These are phyloP conservation scores for Paracamarosporium sp. DNA, from an alignment of 2,329 filamentous ascomycete species.

Conservation along the genomic window DNA sequence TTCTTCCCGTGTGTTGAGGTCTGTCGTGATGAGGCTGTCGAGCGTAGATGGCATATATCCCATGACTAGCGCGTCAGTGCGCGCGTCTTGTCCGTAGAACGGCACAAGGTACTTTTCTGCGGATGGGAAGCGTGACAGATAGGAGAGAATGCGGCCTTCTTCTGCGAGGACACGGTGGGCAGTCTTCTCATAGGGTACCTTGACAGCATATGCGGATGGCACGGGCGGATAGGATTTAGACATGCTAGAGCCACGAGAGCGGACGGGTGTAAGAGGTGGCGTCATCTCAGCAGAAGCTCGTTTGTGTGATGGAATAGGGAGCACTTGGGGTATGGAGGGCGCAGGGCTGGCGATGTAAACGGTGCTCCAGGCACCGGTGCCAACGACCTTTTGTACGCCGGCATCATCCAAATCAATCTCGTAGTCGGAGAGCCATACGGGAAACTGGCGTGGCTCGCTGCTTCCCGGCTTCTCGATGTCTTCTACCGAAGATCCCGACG, in stretches of 20 bases:
- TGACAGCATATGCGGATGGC: constrained; percentile 41
- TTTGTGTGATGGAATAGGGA: constrained; percentile 3
- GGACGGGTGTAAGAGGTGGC: constrained; percentile 37
- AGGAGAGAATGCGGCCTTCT: constrained; percentile 42
- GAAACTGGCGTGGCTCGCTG: constrained; percentile 31
- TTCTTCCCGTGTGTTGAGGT: constrained; percentile 36
- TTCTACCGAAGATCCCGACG: constrained; percentile 23
- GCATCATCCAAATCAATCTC: constrained; percentile 28
- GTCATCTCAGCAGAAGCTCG: constrained; percentile 19
- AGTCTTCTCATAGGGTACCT: constrained; percentile 36
- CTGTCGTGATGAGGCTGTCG: constrained; percentile 36
- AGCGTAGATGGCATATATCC: constrained; percentile 41
- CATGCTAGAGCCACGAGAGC: constrained; percentile 23
- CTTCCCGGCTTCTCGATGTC: constrained; percentile 25
- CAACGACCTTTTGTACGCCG: constrained; percentile 35
- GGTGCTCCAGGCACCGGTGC: constrained; percentile 45
- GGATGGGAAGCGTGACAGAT: constrained; percentile 35
- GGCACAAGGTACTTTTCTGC: constrained; percentile 34
- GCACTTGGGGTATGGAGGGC: constrained; percentile 14
- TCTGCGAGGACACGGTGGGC: constrained; percentile 38
- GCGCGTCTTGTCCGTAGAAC: constrained; percentile 41
- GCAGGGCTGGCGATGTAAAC: constrained; percentile 42
- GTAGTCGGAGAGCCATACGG: constrained; percentile 34
- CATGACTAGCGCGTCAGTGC: constrained; percentile 39
- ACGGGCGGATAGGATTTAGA: constrained; percentile 12